Conservation (phyloP, 1,284 basidiomycete genomes). For the Irpex rosettiformis region DNA sequence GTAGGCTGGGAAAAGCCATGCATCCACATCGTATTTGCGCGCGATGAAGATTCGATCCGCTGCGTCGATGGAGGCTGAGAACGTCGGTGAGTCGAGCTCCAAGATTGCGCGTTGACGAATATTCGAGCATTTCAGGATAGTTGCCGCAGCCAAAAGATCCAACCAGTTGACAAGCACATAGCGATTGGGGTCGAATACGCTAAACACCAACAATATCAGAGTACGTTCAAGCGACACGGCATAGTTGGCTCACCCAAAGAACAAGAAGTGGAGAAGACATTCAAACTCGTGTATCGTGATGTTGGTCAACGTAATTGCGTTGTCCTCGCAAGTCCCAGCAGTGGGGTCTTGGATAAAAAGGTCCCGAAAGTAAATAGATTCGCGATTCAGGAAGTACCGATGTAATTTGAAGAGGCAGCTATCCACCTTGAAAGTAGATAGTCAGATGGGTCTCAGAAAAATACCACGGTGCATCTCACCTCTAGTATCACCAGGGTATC, state of each 20-base stretch:
- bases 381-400: constrained; percentile 31
- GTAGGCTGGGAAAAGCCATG: constrained; percentile 39
- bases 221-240: neutral
- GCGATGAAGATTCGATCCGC: constrained; percentile 36
- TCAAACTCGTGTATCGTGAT: constrained; percentile 30
- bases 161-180: constrained; percentile 31
- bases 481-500: constrained; percentile 20
- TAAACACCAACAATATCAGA: neutral
- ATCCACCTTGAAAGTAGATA: constrained; percentile 26
- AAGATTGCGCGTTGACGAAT: constrained; percentile 31
- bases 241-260: constrained; percentile 29
- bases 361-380: constrained; percentile 32
- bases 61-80: constrained; percentile 22
- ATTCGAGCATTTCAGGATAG: constrained; percentile 28
- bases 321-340: constrained; percentile 26
- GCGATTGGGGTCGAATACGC: constrained; percentile 17
- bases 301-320: constrained; percentile 27
- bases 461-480: constrained; percentile 11
- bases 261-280: constrained; percentile 32
- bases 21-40: constrained; percentile 31
- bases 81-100: constrained; percentile 25
- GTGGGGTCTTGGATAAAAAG: constrained; percentile 21
- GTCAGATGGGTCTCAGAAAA: neutral
- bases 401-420: constrained; percentile 34
- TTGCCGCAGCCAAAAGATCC: constrained; percentile 33